Base-by-base conservation (phyloP, 139 green algal species). In the Volvox reticuliferus region DNA sequence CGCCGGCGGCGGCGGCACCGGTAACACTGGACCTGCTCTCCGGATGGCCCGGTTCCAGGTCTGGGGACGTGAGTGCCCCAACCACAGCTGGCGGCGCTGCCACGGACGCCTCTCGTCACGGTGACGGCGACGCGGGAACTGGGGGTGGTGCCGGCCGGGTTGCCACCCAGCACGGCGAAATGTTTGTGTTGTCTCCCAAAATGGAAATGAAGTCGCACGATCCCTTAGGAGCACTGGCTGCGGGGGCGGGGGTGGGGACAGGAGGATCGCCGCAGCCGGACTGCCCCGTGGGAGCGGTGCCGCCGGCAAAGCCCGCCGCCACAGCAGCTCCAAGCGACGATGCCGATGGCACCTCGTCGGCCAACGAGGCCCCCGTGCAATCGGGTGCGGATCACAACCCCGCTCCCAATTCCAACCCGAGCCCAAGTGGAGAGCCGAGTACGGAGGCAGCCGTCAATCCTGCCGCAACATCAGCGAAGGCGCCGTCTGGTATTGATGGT, bases 131-230 rank as follows among this genome's bases (percentile, higher is more conserved):
- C n/a, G 73, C 73, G 44, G 44, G 28, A 3, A 21, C 71, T 79
- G 71, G 71, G 14, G 16, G 22, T 12, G 65, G 65, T 28, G 65
- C 6, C 71, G 71, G 32, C 71, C 26, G 71, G 17, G 71, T 1
- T 14, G 71, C 26, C 28, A 20, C 21, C 22, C 28, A 14, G 71
- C 71, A n/a, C 1, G 12, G 26, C 26, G 71, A 35, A 20, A 55
- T 61, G 18, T 90, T 62, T 30, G 75, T 90, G 30, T 21, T 90
- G 55, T 90, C 86, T 13, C 86, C 86, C 55, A 90, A 84, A 61
- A 85, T 13, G n/a, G 75, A 19, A 61, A 33, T 90, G 12, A 85
- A 18, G 21, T 37, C 30, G 20, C 55, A 77, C 13, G 86, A 90
- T 32, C 86, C 86, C 22, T 30, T 90, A 50, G 86, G 86, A 5